phyloP scores from a whole-genome alignment of 768 basidiomycete genomes.

The Melanogaster broomeanus region DNA sequence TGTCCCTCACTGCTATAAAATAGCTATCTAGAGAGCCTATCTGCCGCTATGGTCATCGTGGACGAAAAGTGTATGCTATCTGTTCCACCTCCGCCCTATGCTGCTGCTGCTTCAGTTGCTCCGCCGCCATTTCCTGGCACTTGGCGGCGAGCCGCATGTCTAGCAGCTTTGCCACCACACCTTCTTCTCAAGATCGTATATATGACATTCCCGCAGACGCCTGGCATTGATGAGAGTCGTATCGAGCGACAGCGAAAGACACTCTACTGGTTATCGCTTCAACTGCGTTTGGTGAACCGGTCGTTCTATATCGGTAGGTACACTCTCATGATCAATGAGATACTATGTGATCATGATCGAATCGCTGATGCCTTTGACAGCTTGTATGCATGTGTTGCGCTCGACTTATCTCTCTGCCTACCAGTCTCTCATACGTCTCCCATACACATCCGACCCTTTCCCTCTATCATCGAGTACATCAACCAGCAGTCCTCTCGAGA shows the following conservation, averaged over 20 bases:
- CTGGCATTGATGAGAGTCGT: constrained; percentile 40
- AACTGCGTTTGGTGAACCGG: constrained; percentile 64
- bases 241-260: constrained; percentile 62
- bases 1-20: constrained; percentile 3
- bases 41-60: constrained; percentile 42
- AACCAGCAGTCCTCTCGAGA: constrained; percentile 34
- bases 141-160: constrained; percentile 5
- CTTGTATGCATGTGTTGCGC: constrained; percentile 81
- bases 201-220: constrained; percentile 54
- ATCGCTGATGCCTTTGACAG: constrained; percentile 30
- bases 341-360: not conserved
- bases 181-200: constrained; percentile 72
- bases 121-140: constrained; percentile 39
- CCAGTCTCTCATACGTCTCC: constrained; percentile 56
- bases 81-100: constrained; percentile 41
- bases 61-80: constrained; percentile 43
- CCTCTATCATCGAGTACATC: constrained; percentile 43
- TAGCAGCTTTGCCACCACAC: constrained; percentile 54
- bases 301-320: constrained; percentile 63
- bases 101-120: constrained; percentile 16
- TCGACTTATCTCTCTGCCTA: constrained; percentile 75
- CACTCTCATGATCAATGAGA: not conserved
- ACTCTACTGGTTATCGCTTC: constrained; percentile 68
- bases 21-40: not conserved
- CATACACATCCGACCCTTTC: constrained; percentile 81